Base-by-base conservation (phyloP, 1,284 basidiomycete genomes). In the Fomitopsis schrenkii region DNA sequence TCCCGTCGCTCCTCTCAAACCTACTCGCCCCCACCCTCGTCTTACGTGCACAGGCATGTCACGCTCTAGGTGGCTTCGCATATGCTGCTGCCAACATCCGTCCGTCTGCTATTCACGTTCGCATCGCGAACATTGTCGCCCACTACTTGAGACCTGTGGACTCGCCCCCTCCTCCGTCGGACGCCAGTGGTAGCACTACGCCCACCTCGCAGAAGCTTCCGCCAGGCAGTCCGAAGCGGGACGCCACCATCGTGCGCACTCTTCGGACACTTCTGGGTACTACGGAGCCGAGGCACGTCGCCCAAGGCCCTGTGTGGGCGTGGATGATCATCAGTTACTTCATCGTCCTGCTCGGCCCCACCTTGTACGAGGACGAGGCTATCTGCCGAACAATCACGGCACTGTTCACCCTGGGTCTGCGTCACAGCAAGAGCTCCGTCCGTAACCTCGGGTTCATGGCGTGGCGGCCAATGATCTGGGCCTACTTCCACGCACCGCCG, bases 241-340 rank as follows among this genome's bases (percentile, higher is more conserved):
- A 88, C 55, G 71, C 85, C 0, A 46, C 72, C 10, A 86, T 91
- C 59, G 71, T 88, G 28, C 84, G 87, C 45, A 86, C 88, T 0
- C 76, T 91, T 5, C 81, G 86, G 19, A 83, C 83, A 0, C 88
- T 86, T 0, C 74, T 92, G 26, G 74, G 73, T 15, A 78, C 79
- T 0, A 71, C 75, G 2, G 84, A 87, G 8, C 84, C 85, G 7
- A 70, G 73, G 14, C 80, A 87, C 62, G 80, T 81, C 15, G 87
- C 87, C 1, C 85, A 89, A 67, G 88, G 89, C 0, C 90, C 90
- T 12, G 85, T 88, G 1, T 92, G 90, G 90, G 86, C 81, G 4
- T 75, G 88, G 52, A 82, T 80, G 62, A 86, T 90, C 28, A 73
- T 91, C 0, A 83, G 86, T 0, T 80, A 80, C 64, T 75, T 91